Evolutionary conservation across 2,329 filamentous ascomycete species (phyloP), one percentile per base, ranked within the genome.

Genomic region (Fusarium anguioides): DNA sequence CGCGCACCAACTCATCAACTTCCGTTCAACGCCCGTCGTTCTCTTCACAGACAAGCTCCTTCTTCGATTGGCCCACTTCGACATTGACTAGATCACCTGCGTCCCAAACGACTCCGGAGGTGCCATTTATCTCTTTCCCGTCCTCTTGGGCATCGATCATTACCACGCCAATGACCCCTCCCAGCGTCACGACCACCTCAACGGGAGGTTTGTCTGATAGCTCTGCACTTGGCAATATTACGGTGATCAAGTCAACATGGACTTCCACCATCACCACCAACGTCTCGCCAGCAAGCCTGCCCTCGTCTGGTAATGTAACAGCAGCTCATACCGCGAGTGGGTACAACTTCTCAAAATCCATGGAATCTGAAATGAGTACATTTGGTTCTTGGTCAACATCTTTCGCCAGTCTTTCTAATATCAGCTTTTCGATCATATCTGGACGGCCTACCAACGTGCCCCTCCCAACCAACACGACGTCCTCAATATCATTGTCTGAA

Each of bases 11-110:
- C 20, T 41, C 48, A 14, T 63, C 62, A 11, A 59, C 47, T 23
- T 37, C 35, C 17, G 56, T 33, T 6, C 42, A 20, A 29, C 36
- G 8, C 12, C 18, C 36, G 9, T 48, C 46, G 39, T 60, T 48
- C 15, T 47, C 46, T 17, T 42, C 33, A 12, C 24, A 44, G 23
- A 60, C 56, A 18, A 52, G 29, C 14, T 47, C 50, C 14, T 45
- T 60, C 6, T 54, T 57, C 21, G 51, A 61, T 10, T 72, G 70
- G 70, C 53, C 62, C 18, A 72, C 70, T 26, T 56, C 51, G 20
- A 61, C 62, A 12, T 18, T 69, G n/a, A 41, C 40, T 21, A 35
- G 48, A 27, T 36, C 64, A 12, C 37, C 23, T 14, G 52, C 53
- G n/a, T 45, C 46, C 10, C 15, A 21, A 6, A 17, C 29, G 14